Base-by-base conservation (phyloP, 331 rosid genomes). In the Rhamnella rubrinervis region DNA sequence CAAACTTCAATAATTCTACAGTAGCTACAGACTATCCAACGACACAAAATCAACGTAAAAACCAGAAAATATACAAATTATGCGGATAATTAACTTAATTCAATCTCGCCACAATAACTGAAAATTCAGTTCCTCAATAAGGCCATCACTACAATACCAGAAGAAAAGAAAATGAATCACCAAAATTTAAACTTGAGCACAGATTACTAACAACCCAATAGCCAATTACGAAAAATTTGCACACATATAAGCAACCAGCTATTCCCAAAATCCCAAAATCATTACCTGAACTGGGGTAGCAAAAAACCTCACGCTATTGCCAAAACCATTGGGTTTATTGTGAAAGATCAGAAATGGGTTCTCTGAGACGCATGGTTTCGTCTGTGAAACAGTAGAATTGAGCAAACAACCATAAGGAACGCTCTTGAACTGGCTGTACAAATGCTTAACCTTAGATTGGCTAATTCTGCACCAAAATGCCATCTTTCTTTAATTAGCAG, bases 211-310 rank as follows among this genome's bases (percentile, higher is more conserved):
- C 39, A 35, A 59, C 35, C 31, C 65, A 44, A 40, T 7, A 65
- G 35, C 18, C 49, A 55, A 55, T 11, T 8, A 49, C 21, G 57
- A 16, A 8, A 37, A 20, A 12, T 18, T 64, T 13, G 5, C 18
- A 66, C 47, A 18, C 35, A 51, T 11, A 49, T 14, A 18, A n/a
- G 25, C 20, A 53, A 53, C 26, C 10, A 53, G 25, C 20, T 53
- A 18, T 53, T 18, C 47, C 61, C 46, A 46, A 18, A 37, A 18
- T 53, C 15, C 38, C 61, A 38, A 8, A n/a, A 37, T 31, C 28
- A 49, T 59, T 67, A 89, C 91, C 88, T 85, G 85, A 71, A 84
- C 67, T 0, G 97, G 92, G 20, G 83, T 92, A 79, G 95, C 97
- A 21, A 77, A 92, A 67, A 84, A 89, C 65, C 97, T 80, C 15